Conservation (phyloP, 108 stramenopile genomes). For the Stephanodiscus minutulus region DNA sequence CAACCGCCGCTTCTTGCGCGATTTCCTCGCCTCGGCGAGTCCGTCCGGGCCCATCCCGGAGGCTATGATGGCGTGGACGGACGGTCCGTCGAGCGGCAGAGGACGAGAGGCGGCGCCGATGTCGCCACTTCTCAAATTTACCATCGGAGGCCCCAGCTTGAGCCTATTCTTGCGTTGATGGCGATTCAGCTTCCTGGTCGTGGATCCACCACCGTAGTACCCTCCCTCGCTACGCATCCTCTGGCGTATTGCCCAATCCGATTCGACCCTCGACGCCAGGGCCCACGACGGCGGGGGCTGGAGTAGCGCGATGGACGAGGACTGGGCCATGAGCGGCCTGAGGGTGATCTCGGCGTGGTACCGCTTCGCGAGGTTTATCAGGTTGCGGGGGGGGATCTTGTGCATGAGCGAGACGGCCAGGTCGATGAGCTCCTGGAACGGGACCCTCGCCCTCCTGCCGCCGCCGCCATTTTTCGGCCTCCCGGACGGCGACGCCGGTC, state of each 20-base stretch:
- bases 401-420: constrained; percentile 74
- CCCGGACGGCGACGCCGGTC: constrained; percentile 9
- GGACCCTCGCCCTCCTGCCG: constrained; percentile 47
- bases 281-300: constrained; percentile 66
- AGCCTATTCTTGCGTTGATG: constrained; percentile 61
- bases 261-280: constrained; percentile 48
- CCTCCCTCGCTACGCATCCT: constrained; percentile 52
- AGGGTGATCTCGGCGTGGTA: constrained; percentile 56
- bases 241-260: constrained; percentile 75
- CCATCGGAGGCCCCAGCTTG: not conserved
- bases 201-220: constrained; percentile 30
- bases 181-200: constrained; percentile 38
- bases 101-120: not conserved
- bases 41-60: constrained; percentile 64
- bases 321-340: constrained; percentile 38
- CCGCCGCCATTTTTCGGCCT: constrained; percentile 12
- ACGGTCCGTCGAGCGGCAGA: constrained; percentile 4
- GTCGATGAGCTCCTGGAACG: constrained; percentile 85
- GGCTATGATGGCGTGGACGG: constrained; percentile 56
- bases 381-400: constrained; percentile 72
- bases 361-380: constrained; percentile 58
- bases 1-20: constrained; percentile 45
- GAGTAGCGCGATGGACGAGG: constrained; percentile 57
- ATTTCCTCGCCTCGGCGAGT: constrained; percentile 38
- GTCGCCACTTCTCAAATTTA: constrained; percentile 12